A percentile compares a stretch with the other conserved stretches of the same genome.
Evolutionary conservation across 306 rosid genomes (phyloP).

Genomic region (Vigna unguiculata): DNA sequence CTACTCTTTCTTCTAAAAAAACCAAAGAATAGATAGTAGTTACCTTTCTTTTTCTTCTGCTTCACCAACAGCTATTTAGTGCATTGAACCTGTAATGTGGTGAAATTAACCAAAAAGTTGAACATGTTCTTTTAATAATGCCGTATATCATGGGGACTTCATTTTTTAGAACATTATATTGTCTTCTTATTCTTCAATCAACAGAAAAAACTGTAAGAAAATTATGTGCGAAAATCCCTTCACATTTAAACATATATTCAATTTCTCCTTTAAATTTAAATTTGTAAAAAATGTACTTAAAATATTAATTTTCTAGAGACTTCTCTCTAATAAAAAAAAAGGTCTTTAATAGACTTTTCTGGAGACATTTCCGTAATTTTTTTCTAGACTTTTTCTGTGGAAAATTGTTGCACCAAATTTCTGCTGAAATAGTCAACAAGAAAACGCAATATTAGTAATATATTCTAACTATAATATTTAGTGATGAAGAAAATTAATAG

Average conservation of each 20-base stretch:
- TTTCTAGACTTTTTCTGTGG: not conserved
- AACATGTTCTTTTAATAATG: conserved; percentile 6
- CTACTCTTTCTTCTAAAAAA: not conserved
- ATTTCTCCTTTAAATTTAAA: not conserved
- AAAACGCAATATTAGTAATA: too few species aligned
- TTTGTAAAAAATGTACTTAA: not conserved
- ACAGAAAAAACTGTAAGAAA: not conserved
- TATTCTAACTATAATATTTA: too few species aligned
- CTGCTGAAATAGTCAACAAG: not conserved
- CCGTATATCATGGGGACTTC: not conserved
- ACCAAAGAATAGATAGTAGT: not conserved
- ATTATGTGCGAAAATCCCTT: not conserved
- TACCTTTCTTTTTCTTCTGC: conserved; percentile 24
- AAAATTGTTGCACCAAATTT: not conserved
- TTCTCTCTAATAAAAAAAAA: not conserved
- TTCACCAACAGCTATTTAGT: not conserved
- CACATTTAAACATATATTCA: not conserved
- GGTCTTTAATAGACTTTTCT: too few species aligned
- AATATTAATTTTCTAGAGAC: not conserved
- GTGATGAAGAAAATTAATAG: too few species aligned
- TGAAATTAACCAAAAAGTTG: conserved; percentile 29
- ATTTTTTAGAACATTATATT: not conserved
- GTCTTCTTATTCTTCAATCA: not conserved
- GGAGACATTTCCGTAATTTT: not conserved
- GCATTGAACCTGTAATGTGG: conserved; percentile 30